Evolutionary conservation across 2,329 filamentous ascomycete genomes (phyloP).

Genomic region (Geosmithia flava): DNA sequence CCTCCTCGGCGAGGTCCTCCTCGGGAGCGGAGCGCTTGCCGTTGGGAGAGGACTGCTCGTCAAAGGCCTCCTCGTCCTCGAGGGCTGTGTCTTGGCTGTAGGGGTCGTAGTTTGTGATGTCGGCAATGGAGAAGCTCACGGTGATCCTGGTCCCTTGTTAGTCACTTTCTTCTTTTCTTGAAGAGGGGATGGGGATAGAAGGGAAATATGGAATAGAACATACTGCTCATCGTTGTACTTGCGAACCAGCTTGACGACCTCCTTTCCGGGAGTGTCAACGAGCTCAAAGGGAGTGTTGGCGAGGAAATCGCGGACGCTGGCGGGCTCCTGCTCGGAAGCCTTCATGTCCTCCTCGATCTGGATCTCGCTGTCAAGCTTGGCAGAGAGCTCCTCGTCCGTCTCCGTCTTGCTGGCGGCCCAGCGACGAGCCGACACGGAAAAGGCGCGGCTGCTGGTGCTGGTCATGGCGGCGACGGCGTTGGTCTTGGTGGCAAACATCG

Average conservation of each 20-base stretch:
- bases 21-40: constrained; percentile 41
- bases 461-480: constrained; percentile 13
- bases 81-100: constrained; percentile 23
- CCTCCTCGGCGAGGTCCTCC: constrained; percentile 41
- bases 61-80: constrained; percentile 22
- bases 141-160: constrained; percentile 20
- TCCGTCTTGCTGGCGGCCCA: constrained; percentile 23
- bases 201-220: constrained; percentile 23
- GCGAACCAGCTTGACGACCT: constrained; percentile 77
- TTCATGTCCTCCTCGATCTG: constrained; percentile 74
- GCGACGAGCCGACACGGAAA: constrained; percentile 26
- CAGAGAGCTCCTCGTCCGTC: constrained; percentile 67
- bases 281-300: constrained; percentile 77
- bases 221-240: constrained; percentile 82
- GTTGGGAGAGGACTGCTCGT: constrained; percentile 38
- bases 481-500: constrained; percentile 16
- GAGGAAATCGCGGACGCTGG: constrained; percentile 76
- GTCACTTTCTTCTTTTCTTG: neutral
- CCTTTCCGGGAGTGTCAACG: constrained; percentile 68
- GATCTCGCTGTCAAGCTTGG: constrained; percentile 78
- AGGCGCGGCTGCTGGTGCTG: constrained; percentile 38
- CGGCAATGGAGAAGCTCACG: constrained; percentile 28
- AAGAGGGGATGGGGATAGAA: neutral
- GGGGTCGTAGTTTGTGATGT: constrained; percentile 25
- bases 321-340: constrained; percentile 57